Base-by-base conservation (phyloP, 2,329 filamentous ascomycete species). In the Penicillium sp. region DNA sequence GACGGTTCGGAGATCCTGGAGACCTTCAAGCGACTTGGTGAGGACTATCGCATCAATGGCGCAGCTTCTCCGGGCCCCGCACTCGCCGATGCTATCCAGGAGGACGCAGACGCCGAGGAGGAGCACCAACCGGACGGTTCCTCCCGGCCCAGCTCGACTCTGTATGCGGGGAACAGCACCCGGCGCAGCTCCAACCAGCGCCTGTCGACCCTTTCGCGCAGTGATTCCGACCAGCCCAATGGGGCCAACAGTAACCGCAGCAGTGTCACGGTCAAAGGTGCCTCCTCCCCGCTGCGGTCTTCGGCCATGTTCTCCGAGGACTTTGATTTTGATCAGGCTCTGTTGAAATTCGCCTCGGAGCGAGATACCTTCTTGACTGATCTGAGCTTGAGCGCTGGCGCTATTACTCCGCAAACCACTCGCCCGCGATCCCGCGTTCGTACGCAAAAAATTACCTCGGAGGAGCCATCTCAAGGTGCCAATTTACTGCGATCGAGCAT, bases 331-430 rank as follows among this genome's bases (percentile, higher is more conserved):
- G 95, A 98, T 73, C 88, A 90, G 71, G 94, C 95, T 27, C 82
- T 99, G 66, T 81, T 92, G 70, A 98, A 97, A 78, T 99, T 99
- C 75, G 92, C 95, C 47, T 89, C 89, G n/a, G 94, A 98, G 79
- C 85, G 95, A 64, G 95, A 99, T 69, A 89, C 89, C 60, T 99
- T 99, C 70, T 81, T 98, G 54, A 91, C 96, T 64, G 95, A 99
- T 74, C 84, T 98, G 55, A 92, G 89, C 66, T 92, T 98, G 74
- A 91, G 86, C 65, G 92, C 93, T 22, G 92, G 93, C 40, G 90
- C 90, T 41, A 90, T 91, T 64, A 83, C 90, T 24, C 85, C 90
- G 66, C 31, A 31, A 31, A 79, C 77, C 69, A 59, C 85, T 58
- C 81, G 88, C 58, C 86, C 88, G 24, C 91, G 91, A 81, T 85